Evolutionary conservation across 1,284 basidiomycete genomes (phyloP), one percentile per base, ranked within the genome.

Genomic region (Neolentinus lepideus): DNA sequence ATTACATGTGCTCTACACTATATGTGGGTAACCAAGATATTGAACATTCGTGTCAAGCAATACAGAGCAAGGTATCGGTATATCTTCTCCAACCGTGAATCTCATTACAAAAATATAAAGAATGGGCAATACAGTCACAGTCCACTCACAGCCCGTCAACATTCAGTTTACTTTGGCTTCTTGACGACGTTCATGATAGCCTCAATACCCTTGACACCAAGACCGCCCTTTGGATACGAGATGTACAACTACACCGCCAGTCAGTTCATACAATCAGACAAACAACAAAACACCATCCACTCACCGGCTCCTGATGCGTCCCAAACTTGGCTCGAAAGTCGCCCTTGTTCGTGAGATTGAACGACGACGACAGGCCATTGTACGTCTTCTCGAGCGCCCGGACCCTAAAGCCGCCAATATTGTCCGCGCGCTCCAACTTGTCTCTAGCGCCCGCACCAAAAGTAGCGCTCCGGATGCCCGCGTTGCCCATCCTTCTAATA

Each of bases 341-440:
- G n/a, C 72, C 70, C 69, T 79, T 79, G 56, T 67, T 70, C 38
- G 64, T 65, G 38, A 79, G 62, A 57, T 68, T 64, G 61, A 79
- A 71, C 55, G 72, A 69, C 35, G 69, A 66, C 33, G 71, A 70
- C 57, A 79, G 67, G 8, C 72, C 72, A 56, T 69, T 70, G 62
- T 80, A 79, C 53, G 74, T 71, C 63, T 75, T 74, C 58, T 75
- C 71, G 50, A 80, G 67, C 60, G 76, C 71, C 63, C 71, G 72
- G 43, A 75, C 66, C 27, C 70, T 63, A 56, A 71, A 63, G 1
- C 70, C 68, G 54, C 68, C 65, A 48, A 74, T 63, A 60, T 75
- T 71, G 46, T 72, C 68, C 24, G 64, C 69, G 14, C 69, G 64
- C 24, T 71, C 64, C 35, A 78, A 60, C 53, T 62, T 62, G 25